Percentiles rank a stretch among this genome's conserved stretches.
phyloP scores from a whole-genome alignment of 1,284 basidiomycete species.

The Heterobasidion occidentale region DNA sequence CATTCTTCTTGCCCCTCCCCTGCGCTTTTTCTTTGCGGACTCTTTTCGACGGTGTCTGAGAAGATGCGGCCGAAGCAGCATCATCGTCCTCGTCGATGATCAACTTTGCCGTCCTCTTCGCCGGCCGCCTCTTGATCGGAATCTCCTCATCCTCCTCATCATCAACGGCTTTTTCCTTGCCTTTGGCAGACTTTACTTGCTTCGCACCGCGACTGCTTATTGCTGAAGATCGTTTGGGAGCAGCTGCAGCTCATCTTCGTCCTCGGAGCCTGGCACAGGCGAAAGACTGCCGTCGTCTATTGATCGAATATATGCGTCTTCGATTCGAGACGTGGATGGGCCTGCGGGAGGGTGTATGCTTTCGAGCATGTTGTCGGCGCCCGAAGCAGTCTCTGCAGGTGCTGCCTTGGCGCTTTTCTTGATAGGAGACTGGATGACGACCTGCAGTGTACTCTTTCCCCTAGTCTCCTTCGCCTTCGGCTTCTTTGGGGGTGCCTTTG shows the following conservation, averaged over 20 bases:
- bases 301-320: not conserved
- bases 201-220: not conserved
- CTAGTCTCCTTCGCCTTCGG: not conserved
- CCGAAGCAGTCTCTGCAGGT: not conserved
- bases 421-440: constrained; percentile 10
- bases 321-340: not conserved
- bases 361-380: not conserved
- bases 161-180: not conserved
- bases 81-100: constrained; percentile 1
- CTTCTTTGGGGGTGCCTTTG: not conserved
- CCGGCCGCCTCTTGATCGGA: not conserved
- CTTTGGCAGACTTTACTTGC: constrained; percentile 1
- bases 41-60: not conserved
- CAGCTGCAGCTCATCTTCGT: constrained; percentile 14
- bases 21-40: not conserved
- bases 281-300: not conserved
- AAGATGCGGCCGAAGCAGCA: not conserved
- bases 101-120: not conserved
- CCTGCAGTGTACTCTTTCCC: constrained; percentile 5
- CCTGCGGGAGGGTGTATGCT: not conserved
- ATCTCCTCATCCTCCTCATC: constrained; percentile 1
- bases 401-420: not conserved
- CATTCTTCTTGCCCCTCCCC: not conserved
- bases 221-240: constrained; percentile 11
- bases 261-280: constrained; percentile 10